phyloP scores from a whole-genome alignment of 768 basidiomycete species.

The Suillus lakei region DNA sequence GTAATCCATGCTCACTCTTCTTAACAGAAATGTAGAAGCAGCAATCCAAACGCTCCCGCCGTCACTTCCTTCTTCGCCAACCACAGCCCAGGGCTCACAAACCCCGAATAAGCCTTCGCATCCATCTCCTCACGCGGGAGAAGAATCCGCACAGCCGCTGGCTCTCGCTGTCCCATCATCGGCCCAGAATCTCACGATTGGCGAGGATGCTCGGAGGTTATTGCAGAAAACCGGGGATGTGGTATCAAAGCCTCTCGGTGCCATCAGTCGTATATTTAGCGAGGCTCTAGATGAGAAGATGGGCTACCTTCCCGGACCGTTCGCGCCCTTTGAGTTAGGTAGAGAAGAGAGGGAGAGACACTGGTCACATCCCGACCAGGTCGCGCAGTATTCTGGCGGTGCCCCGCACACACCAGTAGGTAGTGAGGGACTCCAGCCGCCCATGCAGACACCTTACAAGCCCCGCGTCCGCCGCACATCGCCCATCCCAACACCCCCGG shows the following conservation, averaged over 20 bases:
- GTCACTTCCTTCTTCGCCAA: conserved; percentile 35
- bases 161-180: conserved; percentile 59
- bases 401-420: conserved; percentile 46
- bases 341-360: conserved; percentile 48
- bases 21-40: conserved; percentile 57
- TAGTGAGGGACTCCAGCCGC: conserved; percentile 25
- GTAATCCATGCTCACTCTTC: conserved; percentile 13
- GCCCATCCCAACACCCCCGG: conserved; percentile 34
- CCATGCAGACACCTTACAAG: conserved; percentile 74
- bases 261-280: conserved; percentile 86
- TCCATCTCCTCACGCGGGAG: conserved; percentile 67
- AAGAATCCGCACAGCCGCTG: conserved; percentile 87
- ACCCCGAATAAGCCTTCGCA: conserved; percentile 38
- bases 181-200: conserved; percentile 29
- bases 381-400: conserved; percentile 28
- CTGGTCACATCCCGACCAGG: conserved; percentile 46
- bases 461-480: conserved; percentile 67
- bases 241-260: conserved; percentile 88
- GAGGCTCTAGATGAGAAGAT: conserved; percentile 80
- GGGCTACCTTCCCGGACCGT: conserved; percentile 68
- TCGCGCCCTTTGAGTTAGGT: conserved; percentile 69
- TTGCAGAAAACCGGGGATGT: conserved; percentile 91
- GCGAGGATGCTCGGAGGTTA: conserved; percentile 79
- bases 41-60: conserved; percentile 55
- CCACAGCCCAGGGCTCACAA: conserved; percentile 41